Conservation (phyloP, 352 stramenopile species). For the Pythium aquatile region DNA sequence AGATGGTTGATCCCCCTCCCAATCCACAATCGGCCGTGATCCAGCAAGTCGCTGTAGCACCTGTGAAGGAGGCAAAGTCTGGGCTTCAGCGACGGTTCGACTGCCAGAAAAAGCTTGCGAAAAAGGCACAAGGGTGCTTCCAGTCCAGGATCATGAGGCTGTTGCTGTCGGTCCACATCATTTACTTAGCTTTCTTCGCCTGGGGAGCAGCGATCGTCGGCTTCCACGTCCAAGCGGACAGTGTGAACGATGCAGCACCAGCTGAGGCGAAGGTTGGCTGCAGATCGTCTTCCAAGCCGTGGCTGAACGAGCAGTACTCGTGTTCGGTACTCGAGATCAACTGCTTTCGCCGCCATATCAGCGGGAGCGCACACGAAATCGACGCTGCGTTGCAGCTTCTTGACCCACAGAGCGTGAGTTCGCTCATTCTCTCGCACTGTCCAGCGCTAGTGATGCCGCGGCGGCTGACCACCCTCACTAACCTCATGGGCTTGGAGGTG, state of each 20-base stretch:
- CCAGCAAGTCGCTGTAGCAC: not conserved
- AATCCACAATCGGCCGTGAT: not conserved
- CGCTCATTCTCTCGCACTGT: constrained; percentile 17
- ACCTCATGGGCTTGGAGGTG: constrained; percentile 16
- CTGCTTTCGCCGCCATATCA: constrained; percentile 15
- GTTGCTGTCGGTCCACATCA: constrained; percentile 1
- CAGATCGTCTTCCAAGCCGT: constrained; percentile 13
- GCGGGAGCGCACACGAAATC: constrained; percentile 6
- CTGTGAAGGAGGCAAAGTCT: not conserved
- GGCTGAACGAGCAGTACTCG: constrained; percentile 14
- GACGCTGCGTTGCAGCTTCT: not conserved
- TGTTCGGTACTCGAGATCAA: constrained; percentile 22
- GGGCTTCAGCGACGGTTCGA: not conserved
- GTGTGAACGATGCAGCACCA: not conserved
- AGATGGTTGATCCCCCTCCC: not conserved
- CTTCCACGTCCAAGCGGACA: constrained; percentile 4
- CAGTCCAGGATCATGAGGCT: not conserved
- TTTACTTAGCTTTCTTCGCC: constrained; percentile 9
- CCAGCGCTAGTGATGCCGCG: constrained; percentile 7
- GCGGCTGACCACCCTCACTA: not conserved
- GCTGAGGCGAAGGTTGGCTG: constrained; percentile 10
- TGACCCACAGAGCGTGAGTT: constrained; percentile 5
- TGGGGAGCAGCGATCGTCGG: constrained; percentile 6
- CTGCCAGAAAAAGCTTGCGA: not conserved
- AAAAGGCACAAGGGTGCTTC: not conserved